Evolutionary conservation across 352 stramenopile genomes (phyloP), one percentile per base, ranked within the genome.

Genomic region (Phytophthora colocasiae): DNA sequence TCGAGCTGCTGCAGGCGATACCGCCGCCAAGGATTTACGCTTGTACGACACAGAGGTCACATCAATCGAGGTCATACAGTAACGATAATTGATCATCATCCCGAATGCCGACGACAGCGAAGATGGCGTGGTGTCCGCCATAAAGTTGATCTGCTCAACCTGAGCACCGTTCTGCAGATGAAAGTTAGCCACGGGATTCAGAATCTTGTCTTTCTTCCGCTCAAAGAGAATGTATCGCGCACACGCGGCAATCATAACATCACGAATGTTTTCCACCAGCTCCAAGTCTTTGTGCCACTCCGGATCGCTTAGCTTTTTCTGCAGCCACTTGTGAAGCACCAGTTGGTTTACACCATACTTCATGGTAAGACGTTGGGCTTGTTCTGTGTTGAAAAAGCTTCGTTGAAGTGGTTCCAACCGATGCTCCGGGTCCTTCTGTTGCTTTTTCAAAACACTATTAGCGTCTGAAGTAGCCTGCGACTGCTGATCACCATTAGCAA

Each of bases 61-160:
- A 27, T 92, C 79, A 48, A 92, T 85, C 29, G 81, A 90, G 5
- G 74, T 91, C 83, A 96, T 93, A 57, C 82, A 90, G 57, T 96
- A 96, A 45, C 87, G 84, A 56, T 96, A 96, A 65, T 96, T 96
- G 72, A 96, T 90, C 87, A 96, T 96, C 66, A 92, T 87, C 7
- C 81, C 83, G 6, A 89, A 75, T 19, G 83, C 77, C 7, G 53
- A 76, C 14, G 57, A 53, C 32, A 92, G 58, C 9, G 78, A 80
- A 15, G 77, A 69, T 7, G 68, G 59, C 3, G 84, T 89, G 14
- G 73, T 76, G 58, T 96, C 85, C 0, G 85, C 87, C 34, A 88
- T 73, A 50, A 94, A 96, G 50, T 96, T 94, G 53, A 96, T 75
- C 47, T 93, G 86, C 59, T 96, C 87, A 15, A 96, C 85, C 62